phyloP scores from a whole-genome alignment of 108 stramenopile genomes.

The Schizochytrium sp. region DNA sequence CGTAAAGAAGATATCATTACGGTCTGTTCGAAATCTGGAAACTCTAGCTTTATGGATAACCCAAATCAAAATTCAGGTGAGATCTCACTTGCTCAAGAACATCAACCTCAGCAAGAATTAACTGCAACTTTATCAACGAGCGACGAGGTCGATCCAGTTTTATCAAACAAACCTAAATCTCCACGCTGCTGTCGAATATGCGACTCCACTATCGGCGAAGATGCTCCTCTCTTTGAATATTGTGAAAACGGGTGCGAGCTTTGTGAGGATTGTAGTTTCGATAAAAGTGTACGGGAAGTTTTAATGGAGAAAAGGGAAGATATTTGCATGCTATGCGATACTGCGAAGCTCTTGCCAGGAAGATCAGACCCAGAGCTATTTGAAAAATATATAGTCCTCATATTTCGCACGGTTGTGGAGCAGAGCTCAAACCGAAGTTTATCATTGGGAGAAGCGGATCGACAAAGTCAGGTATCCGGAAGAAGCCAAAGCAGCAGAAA shows the following conservation, averaged over 20 bases:
- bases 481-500: neutral
- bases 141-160: no score
- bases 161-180: no score
- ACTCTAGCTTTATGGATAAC: no score
- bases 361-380: neutral
- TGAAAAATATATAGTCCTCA: neutral
- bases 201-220: neutral
- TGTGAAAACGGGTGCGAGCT: neutral
- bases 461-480: neutral
- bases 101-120: no score
- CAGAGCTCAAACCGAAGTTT: neutral
- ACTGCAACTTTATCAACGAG: no score
- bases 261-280: slow-evolving; percentile 6
- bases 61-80: no score
- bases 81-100: no score
- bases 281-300: neutral
- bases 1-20: no score
- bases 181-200: neutral
- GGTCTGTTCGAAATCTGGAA: no score
- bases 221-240: neutral
- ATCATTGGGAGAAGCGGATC: no score
- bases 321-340: neutral
- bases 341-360: neutral
- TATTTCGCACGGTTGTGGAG: neutral
- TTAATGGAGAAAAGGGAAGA: neutral